phyloP scores from a whole-genome alignment of 1,139 yeast species.

The Candida labiduridarum region DNA sequence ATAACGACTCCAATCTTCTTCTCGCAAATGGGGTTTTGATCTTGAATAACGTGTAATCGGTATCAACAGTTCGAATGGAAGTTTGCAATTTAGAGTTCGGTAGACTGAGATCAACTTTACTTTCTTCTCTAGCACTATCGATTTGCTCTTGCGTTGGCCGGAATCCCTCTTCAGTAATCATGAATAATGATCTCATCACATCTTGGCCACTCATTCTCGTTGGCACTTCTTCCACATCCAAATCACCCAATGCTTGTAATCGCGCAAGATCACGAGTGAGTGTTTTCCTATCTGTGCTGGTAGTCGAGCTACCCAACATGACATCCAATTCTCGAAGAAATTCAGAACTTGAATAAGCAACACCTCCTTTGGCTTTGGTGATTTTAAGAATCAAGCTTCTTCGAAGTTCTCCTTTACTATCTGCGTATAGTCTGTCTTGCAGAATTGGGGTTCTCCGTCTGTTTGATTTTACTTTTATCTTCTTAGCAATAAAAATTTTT shows the following conservation, averaged over 20 bases:
- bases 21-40: slow-evolving; percentile 14
- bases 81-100: slow-evolving; percentile 1
- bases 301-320: slow-evolving; percentile 34
- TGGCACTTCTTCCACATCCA: slow-evolving; percentile 32
- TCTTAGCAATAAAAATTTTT: neutral
- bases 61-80: slow-evolving; percentile 30
- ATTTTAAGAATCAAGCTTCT: slow-evolving; percentile 35
- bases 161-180: slow-evolving; percentile 28
- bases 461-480: neutral
- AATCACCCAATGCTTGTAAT: slow-evolving; percentile 23
- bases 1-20: slow-evolving; percentile 25
- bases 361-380: slow-evolving; percentile 46
- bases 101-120: slow-evolving; percentile 13
- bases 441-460: neutral
- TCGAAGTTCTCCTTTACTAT: slow-evolving; percentile 33
- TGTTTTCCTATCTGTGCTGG: slow-evolving; percentile 50
- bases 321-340: slow-evolving; percentile 41
- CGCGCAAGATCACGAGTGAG: slow-evolving; percentile 45
- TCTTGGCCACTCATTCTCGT: slow-evolving; percentile 32
- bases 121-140: slow-evolving; percentile 26
- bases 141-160: slow-evolving; percentile 34
- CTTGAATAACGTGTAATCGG: slow-evolving; percentile 31
- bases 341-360: slow-evolving; percentile 35
- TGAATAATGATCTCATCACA: slow-evolving; percentile 36
- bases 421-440: slow-evolving; percentile 3